Conservation (phyloP, 805 yeast species). For the Zygoascus bituminiphila region DNA sequence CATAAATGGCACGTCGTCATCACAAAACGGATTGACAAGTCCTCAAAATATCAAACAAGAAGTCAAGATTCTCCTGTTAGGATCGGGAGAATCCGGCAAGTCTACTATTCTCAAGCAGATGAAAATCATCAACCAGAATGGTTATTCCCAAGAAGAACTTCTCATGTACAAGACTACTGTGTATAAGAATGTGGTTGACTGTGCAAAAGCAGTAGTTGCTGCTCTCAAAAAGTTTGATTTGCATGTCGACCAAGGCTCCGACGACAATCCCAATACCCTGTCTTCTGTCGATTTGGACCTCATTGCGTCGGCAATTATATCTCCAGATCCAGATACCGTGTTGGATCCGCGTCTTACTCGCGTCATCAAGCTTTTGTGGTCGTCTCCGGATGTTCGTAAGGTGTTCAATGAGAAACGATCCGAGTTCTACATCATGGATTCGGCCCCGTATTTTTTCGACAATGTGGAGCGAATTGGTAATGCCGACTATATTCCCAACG, state of each 20-base stretch:
- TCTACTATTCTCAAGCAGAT: conserved; percentile 76
- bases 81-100: conserved; percentile 86
- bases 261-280: background rate
- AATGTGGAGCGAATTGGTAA: conserved; percentile 54
- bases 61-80: conserved; percentile 59
- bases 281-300: conserved; percentile 32
- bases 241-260: conserved; percentile 12
- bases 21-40: background rate
- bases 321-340: conserved; percentile 42
- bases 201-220: conserved; percentile 60
- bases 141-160: conserved; percentile 63
- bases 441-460: conserved; percentile 62
- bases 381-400: conserved; percentile 50
- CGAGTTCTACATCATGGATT: conserved; percentile 76
- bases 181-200: conserved; percentile 66
- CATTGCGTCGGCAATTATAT: conserved; percentile 37
- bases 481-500: conserved; percentile 59
- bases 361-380: conserved; percentile 46
- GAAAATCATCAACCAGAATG: conserved; percentile 67
- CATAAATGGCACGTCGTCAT: background rate
- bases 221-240: conserved; percentile 49
- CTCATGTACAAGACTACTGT: conserved; percentile 71
- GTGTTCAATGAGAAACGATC: conserved; percentile 43
- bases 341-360: conserved; percentile 44
- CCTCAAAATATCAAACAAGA: conserved; percentile 25